These are phyloP conservation scores for Xylaria sp. DNA, from an alignment of 2,329 filamentous ascomycete genomes.

Conservation along the genomic window DNA sequence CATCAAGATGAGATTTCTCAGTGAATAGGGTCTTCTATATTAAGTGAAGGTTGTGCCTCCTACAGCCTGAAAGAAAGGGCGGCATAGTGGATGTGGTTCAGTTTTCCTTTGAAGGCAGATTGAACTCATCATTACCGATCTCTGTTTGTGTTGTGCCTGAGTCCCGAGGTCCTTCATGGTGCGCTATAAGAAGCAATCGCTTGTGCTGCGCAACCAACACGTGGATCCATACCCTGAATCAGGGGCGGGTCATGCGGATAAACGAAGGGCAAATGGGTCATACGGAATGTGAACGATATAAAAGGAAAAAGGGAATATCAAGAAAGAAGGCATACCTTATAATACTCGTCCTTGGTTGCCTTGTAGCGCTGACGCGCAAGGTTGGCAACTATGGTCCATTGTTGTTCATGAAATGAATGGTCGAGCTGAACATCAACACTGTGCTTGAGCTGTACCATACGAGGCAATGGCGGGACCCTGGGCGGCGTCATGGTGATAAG, in stretches of 20 bases:
- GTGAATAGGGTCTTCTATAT: neutral
- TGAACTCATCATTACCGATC: neutral
- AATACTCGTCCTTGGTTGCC: constrained; percentile 65
- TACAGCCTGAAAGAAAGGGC: neutral
- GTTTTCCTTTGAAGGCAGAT: neutral
- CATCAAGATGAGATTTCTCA: neutral
- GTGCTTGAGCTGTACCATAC: constrained; percentile 21
- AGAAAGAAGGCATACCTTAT: constrained; percentile 56
- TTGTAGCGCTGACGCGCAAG: constrained; percentile 64
- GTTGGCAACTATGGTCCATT: constrained; percentile 63
- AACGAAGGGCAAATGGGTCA: neutral
- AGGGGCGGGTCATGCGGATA: neutral
- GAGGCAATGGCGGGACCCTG: constrained; percentile 19
- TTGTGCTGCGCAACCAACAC: neutral
- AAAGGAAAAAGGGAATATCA: constrained; percentile 10
- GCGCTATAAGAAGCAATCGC: neutral
- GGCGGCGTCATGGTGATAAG: constrained; percentile 3
- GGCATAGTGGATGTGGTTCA: neutral
- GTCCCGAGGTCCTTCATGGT: neutral
- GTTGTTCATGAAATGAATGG: constrained; percentile 64
- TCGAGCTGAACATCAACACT: constrained; percentile 54
- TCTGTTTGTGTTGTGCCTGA: neutral
- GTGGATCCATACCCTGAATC: neutral
- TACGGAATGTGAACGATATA: neutral
- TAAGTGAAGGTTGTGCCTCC: neutral